Conservation (phyloP, 2,329 filamentous ascomycete species). For the Aschersonia sp. region DNA sequence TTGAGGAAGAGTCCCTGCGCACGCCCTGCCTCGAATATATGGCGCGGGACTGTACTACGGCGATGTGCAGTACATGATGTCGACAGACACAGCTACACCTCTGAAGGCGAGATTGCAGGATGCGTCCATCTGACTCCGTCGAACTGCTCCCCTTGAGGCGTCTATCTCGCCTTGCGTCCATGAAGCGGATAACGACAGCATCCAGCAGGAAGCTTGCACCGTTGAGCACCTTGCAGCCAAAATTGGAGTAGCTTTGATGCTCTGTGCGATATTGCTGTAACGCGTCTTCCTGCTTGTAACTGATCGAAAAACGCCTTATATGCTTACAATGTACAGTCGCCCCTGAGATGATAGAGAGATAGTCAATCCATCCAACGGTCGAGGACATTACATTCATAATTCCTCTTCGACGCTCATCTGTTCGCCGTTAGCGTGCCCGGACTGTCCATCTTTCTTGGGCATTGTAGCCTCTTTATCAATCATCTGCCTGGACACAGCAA, state of each 20-base stretch:
- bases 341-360: not conserved
- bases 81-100: too few relatives aligned
- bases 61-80: too few relatives aligned
- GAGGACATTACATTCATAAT: constrained; percentile 12
- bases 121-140: too few relatives aligned
- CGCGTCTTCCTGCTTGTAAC: not conserved
- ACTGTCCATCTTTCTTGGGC: constrained; percentile 50
- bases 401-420: constrained; percentile 60
- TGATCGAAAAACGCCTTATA: not conserved
- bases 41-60: too few relatives aligned
- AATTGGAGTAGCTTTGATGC: not conserved
- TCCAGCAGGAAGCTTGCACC: too few relatives aligned
- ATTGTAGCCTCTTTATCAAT: constrained; percentile 98
- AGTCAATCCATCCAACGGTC: not conserved
- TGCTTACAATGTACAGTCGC: not conserved
- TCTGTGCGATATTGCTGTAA: not conserved
- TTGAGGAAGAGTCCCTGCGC: too few relatives aligned
- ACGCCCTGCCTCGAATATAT: too few relatives aligned
- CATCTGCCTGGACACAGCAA: constrained; percentile 96
- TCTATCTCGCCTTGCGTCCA: too few relatives aligned
- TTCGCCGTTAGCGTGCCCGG: constrained; percentile 39
- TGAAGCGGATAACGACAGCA: too few relatives aligned
- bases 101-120: too few relatives aligned
- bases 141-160: too few relatives aligned
- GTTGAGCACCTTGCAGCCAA: too few relatives aligned